Conservation (phyloP, 805 yeast genomes). For the Lipomyces spencermartinsiae region DNA sequence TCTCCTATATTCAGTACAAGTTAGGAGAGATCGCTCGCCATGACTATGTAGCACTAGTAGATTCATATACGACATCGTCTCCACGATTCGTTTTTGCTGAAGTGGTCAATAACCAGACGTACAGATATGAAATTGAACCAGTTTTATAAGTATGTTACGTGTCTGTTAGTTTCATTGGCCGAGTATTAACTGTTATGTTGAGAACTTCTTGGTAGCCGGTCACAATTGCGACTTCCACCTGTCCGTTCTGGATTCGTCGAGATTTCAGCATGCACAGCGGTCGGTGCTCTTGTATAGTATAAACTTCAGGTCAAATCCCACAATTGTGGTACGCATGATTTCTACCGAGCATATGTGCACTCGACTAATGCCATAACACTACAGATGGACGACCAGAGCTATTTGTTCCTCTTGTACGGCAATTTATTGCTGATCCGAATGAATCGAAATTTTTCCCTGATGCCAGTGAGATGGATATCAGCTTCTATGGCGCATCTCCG, state of each 20-base stretch:
- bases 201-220: slow-evolving; percentile 40
- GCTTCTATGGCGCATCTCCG: slow-evolving; percentile 72
- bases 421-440: slow-evolving; percentile 64
- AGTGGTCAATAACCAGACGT: slow-evolving; percentile 39
- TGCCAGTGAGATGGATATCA: slow-evolving; percentile 47
- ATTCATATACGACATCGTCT: slow-evolving; percentile 41
- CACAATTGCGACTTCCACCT: slow-evolving; percentile 50
- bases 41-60: slow-evolving; percentile 59
- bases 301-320: slow-evolving; percentile 42
- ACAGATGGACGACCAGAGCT: not conserved
- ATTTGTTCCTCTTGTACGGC: slow-evolving; percentile 72
- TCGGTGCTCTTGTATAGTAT: slow-evolving; percentile 69
- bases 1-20: slow-evolving; percentile 55
- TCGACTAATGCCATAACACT: not conserved
- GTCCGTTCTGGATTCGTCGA: slow-evolving; percentile 55
- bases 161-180: not conserved
- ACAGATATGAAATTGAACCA: slow-evolving; percentile 37
- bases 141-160: slow-evolving; percentile 6
- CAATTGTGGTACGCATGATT: slow-evolving; percentile 7
- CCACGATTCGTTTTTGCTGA: slow-evolving; percentile 42
- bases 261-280: slow-evolving; percentile 59
- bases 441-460: slow-evolving; percentile 84
- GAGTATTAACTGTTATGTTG: not conserved
- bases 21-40: slow-evolving; percentile 51
- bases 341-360: not conserved